phyloP scores from a whole-genome alignment of 176 grass and related monocot species.

The Oryza nivara region DNA sequence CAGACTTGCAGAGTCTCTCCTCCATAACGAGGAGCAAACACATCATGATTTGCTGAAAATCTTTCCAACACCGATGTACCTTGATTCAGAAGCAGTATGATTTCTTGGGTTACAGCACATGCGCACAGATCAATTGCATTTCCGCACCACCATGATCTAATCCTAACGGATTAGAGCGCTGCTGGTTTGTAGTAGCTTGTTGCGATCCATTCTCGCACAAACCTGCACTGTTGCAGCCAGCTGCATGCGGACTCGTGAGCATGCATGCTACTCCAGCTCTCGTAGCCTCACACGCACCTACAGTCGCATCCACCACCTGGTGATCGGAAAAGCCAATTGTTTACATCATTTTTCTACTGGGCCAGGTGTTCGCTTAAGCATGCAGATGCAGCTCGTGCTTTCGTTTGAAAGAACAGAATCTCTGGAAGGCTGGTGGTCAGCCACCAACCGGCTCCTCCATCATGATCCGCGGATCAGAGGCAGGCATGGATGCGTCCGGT shows the following conservation, averaged over 20 bases:
- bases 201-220: constrained; percentile 36
- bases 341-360: constrained; percentile 1
- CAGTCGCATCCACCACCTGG: constrained; percentile 24
- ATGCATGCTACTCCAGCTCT: not conserved
- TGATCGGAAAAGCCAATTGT: constrained; percentile 15
- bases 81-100: not conserved
- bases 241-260: not conserved
- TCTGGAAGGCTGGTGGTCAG: constrained; percentile 20
- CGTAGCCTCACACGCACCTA: constrained; percentile 10
- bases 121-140: not conserved
- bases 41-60: not conserved
- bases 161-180: not conserved
- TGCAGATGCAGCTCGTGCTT: not conserved
- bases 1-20: not conserved
- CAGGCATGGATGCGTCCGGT: not conserved
- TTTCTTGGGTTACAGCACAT: not conserved
- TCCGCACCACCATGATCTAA: constrained; percentile 8
- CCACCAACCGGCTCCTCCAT: constrained; percentile 38
- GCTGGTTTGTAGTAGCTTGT: not conserved
- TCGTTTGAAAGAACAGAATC: constrained; percentile 21
- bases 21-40: not conserved
- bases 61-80: not conserved
- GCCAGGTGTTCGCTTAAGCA: constrained; percentile 31
- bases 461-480: constrained; percentile 8
- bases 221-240: constrained; percentile 17